phyloP scores from a whole-genome alignment of 257 asterid species.

The Capsicum baccatum region DNA sequence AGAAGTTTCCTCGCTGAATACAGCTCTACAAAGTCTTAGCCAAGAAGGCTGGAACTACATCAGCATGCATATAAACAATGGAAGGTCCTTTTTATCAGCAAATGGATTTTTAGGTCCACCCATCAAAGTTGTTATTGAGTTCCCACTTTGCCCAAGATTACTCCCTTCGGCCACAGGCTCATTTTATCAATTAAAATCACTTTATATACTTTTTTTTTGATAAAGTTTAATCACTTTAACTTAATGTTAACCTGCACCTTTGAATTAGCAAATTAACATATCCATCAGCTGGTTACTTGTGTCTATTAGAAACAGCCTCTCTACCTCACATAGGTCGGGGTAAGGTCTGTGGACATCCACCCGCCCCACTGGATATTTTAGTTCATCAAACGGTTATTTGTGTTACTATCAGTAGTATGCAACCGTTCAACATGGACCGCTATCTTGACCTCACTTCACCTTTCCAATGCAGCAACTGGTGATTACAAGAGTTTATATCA shows the following conservation, averaged over 20 bases:
- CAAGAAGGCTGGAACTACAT: conserved; percentile 15
- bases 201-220: no score
- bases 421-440: background rate
- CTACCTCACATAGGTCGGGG: no score
- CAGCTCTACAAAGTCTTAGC: background rate
- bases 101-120: background rate
- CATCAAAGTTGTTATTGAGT: background rate
- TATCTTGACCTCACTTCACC: background rate
- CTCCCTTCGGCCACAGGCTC: background rate
- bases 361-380: no score
- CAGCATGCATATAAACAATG: background rate
- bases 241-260: background rate
- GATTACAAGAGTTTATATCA: background rate
- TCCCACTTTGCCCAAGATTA: background rate
- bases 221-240: no score
- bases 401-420: background rate
- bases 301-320: no score
- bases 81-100: background rate
- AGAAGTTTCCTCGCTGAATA: background rate
- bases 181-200: background rate
- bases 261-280: background rate
- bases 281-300: background rate
- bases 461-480: background rate
- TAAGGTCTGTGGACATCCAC: no score
- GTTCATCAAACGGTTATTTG: background rate